Percentiles rank a stretch among this genome's conserved stretches.
Evolutionary conservation across 2,329 filamentous ascomycete genomes (phyloP).

Genomic region (Epichloe typhina): DNA sequence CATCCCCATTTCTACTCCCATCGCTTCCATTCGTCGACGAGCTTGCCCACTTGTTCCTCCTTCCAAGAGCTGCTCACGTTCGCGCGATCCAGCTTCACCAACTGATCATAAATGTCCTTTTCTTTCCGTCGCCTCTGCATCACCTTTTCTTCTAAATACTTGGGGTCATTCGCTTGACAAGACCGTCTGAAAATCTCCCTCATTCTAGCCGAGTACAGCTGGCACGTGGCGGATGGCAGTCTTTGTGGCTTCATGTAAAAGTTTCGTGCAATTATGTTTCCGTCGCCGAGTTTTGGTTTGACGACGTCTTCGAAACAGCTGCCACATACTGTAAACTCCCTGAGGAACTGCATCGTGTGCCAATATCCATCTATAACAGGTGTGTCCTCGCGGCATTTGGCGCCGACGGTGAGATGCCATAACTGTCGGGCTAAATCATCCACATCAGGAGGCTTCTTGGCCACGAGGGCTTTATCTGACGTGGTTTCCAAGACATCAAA

Average conservation of each 20-base stretch:
- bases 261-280: conserved; percentile 44
- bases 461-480: conserved; percentile 36
- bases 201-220: conserved; percentile 74
- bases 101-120: conserved; percentile 41
- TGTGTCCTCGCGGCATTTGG: conserved; percentile 54
- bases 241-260: conserved; percentile 50
- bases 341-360: conserved; percentile 65
- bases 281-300: conserved; percentile 47
- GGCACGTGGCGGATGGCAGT: conserved; percentile 48
- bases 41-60: conserved; percentile 30
- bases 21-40: conserved; percentile 43
- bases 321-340: conserved; percentile 71
- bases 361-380: conserved; percentile 51
- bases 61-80: conserved; percentile 24
- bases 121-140: conserved; percentile 48
- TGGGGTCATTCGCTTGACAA: conserved; percentile 52
- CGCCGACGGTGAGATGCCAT: conserved; percentile 39
- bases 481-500: conserved; percentile 47
- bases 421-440: conserved; percentile 51
- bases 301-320: conserved; percentile 76
- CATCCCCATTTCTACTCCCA: conserved; percentile 32
- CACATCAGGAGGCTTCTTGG: conserved; percentile 38
- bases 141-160: conserved; percentile 44
- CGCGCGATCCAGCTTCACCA: conserved; percentile 28
- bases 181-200: conserved; percentile 56